Evolutionary conservation across 495 filamentous ascomycete species (phyloP), one percentile per base, ranked within the genome.

Genomic region (Penicillium riverlandense): DNA sequence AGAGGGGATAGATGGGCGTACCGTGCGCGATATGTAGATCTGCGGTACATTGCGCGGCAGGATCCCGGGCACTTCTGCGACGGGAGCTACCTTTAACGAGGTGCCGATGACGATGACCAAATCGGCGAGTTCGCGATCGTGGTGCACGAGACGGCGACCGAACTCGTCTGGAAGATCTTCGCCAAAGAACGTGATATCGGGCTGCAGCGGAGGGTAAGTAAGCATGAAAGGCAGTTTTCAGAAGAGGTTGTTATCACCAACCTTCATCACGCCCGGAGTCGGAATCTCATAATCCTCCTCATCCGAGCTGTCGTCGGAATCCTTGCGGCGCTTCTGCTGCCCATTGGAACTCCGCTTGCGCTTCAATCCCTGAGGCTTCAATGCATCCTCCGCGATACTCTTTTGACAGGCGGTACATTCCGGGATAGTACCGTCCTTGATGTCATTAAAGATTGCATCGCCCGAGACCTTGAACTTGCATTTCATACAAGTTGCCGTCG

Each of bases 21-120:
- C 81, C 37, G 85, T 89, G 41, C 89, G 79, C 12, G 83, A 89
- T 49, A 99, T 92, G 63, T 91, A 97, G 46, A 99, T 88, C 61
- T 96, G 92, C 4, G 92, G 92, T 15, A 96, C 82, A 16, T 85
- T 58, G 11, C 79, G 65, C 0, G 89, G 88, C 9, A 97, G 54
- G 31, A 86, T 83, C 2, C 85, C 80, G 1, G 90, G 86, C 15
- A 96, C 87, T 65, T 97, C 91, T 29, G 83, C 86, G 7, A 98
- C 92, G 22, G 92, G 92, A 4, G 90, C 90, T 4, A 98, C 92
- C 59, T 96, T 96, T 52, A 98, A 75, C n/a, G 83, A 89, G 1
- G 92, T 97, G 37, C 92, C 92, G 50, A 98, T 96, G 48, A 96
- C 92, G 43, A 98, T 83, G 51, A 97, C 87, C n/a, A 98, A 69